Conservation (phyloP, 108 stramenopile genomes). For the Fistulifera solaris region DNA sequence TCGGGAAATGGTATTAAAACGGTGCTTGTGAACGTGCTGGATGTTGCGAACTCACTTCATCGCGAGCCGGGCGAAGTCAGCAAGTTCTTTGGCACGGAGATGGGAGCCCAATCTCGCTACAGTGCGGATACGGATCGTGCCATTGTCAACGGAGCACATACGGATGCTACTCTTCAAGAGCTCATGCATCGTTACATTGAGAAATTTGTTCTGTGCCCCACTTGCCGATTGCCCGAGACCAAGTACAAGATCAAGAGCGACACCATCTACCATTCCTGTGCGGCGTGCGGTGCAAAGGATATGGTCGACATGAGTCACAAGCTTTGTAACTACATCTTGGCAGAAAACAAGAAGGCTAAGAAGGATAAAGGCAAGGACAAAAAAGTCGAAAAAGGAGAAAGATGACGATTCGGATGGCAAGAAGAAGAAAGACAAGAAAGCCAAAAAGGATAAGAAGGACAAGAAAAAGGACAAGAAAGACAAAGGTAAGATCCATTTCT, state of each 20-base stretch:
- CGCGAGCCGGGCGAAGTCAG: conserved; percentile 89
- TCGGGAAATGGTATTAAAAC: conserved; percentile 99
- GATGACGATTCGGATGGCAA: conserved; percentile 46
- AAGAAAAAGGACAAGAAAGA: conserved; percentile 28
- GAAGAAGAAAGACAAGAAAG: conserved; percentile 73
- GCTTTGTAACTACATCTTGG: conserved; percentile 83
- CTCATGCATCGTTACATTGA: conserved; percentile 91
- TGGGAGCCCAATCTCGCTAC: conserved; percentile 96
- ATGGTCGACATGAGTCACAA: conserved; percentile 97
- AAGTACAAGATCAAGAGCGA: conserved; percentile 95
- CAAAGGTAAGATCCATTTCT: conserved; percentile 5
- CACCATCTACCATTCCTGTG: conserved; percentile 89
- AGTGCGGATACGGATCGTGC: conserved; percentile 88
- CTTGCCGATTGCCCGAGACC: conserved; percentile 94
- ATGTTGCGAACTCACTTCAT: conserved; percentile 76
- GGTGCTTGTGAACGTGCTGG: conserved; percentile 90
- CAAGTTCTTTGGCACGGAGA: conserved; percentile 97
- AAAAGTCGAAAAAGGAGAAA: conserved; percentile 29
- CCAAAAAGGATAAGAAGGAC: conserved; percentile 44
- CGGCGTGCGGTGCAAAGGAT: conserved; percentile 95
- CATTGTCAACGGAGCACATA: conserved; percentile 96
- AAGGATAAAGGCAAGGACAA: conserved; percentile 44
- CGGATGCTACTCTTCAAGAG: conserved; percentile 81
- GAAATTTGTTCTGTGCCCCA: conserved; percentile 94
- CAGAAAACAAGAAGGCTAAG: conserved; percentile 85